Percentiles rank a stretch among this genome's conserved stretches.
These are phyloP conservation scores for Larix kaempferi DNA, from an alignment of 75 land plant species.

Conservation along the genomic window DNA sequence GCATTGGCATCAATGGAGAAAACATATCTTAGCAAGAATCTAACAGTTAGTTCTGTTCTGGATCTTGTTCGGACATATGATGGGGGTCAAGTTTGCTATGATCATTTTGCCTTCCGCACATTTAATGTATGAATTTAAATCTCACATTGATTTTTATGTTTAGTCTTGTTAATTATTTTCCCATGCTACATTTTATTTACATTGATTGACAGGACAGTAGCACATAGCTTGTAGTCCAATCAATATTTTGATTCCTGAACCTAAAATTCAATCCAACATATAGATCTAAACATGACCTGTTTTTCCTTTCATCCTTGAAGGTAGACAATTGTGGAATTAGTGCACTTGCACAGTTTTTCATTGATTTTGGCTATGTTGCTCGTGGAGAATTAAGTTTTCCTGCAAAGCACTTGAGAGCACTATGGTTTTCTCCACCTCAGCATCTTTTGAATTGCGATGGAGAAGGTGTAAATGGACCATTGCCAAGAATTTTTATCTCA, in stretches of 20 bases:
- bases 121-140: conserved; percentile 64
- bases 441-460: conserved; percentile 29
- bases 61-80: conserved; percentile 67
- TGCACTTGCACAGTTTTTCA: conserved; percentile 79
- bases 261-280: not conserved
- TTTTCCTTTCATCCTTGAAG: conserved; percentile 29
- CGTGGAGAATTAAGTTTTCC: conserved; percentile 92
- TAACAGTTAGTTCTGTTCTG: conserved; percentile 76
- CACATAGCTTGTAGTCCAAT: not conserved
- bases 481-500: conserved; percentile 95
- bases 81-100: conserved; percentile 71
- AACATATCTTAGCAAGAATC: conserved; percentile 80
- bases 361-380: conserved; percentile 73
- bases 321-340: conserved; percentile 90
- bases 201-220: not conserved
- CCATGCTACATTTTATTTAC: not conserved
- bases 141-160: not conserved
- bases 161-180: too few relatives aligned
- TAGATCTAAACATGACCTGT: not conserved
- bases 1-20: conserved; percentile 57
- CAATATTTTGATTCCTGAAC: not conserved
- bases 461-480: conserved; percentile 69
- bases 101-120: conserved; percentile 96
- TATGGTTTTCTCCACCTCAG: conserved; percentile 94
- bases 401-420: conserved; percentile 81